A percentile compares a stretch with the other conserved stretches of the same genome.
These are phyloP conservation scores for Biscogniauxia mediterranea DNA, from an alignment of 2,329 filamentous ascomycete genomes.

Conservation along the genomic window DNA sequence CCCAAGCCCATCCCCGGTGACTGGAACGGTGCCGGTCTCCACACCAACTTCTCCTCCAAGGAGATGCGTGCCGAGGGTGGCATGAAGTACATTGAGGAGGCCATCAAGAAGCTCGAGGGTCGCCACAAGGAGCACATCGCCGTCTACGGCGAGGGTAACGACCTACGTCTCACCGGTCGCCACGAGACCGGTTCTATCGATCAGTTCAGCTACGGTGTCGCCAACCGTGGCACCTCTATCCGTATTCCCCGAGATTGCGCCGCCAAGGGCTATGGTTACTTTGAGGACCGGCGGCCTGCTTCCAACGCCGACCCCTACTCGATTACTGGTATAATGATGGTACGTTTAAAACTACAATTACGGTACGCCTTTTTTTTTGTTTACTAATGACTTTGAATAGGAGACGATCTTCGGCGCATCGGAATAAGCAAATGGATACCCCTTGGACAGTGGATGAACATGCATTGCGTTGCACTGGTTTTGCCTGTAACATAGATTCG, in stretches of 20 bases:
- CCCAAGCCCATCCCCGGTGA: constrained; percentile 94
- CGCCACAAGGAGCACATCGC: constrained; percentile 83
- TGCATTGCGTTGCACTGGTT: constrained; percentile 14
- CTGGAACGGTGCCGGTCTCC: constrained; percentile 87
- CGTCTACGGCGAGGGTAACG: constrained; percentile 95
- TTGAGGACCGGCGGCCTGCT: constrained; percentile 80
- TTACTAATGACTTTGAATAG: constrained; percentile 13
- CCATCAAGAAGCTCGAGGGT: constrained; percentile 78
- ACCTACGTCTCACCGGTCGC: constrained; percentile 84
- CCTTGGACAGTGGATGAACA: constrained; percentile 1
- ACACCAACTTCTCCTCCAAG: constrained; percentile 88
- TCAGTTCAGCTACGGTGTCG: constrained; percentile 88
- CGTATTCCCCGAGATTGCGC: constrained; percentile 85
- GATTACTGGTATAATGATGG: constrained; percentile 75
- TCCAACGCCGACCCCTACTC: constrained; percentile 82
- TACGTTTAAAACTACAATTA: constrained; percentile 1
- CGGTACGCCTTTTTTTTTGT: not conserved
- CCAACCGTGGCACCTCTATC: constrained; percentile 92
- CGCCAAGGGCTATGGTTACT: constrained; percentile 90
- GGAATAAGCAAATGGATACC: constrained; percentile 25
- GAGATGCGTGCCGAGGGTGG: constrained; percentile 88
- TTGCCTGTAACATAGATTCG: constrained; percentile 10
- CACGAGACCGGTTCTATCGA: constrained; percentile 96
- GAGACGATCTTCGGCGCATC: constrained; percentile 53
- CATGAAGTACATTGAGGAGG: constrained; percentile 90